Evolutionary conservation across 2,329 filamentous ascomycete genomes (phyloP).

Genomic region (Trichoderma atrobrunneum): DNA sequence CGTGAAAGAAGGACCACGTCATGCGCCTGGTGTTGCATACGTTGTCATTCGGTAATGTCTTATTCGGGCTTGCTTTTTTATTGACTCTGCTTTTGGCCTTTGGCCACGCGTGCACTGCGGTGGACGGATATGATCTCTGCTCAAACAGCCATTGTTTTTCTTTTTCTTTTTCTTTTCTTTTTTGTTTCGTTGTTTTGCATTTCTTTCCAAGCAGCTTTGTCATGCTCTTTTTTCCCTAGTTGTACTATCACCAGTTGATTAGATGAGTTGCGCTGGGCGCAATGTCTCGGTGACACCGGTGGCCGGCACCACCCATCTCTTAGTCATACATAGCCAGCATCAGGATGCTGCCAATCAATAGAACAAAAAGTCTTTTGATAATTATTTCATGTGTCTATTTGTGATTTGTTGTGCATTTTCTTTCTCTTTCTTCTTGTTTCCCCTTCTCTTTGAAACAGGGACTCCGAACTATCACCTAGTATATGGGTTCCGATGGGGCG

Average conservation of each 20-base stretch:
- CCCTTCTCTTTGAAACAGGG: background rate
- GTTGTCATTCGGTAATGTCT: constrained; percentile 20
- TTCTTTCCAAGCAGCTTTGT: background rate
- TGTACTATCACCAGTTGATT: constrained; percentile 9
- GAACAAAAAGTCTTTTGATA: background rate
- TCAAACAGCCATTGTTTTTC: constrained; percentile 2
- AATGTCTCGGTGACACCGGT: constrained; percentile 14
- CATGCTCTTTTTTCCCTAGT: background rate
- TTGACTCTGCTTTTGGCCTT: background rate
- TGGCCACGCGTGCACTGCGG: constrained; percentile 1
- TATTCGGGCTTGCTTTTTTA: constrained; percentile 4
- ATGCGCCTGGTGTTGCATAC: constrained; percentile 21
- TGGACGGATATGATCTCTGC: background rate
- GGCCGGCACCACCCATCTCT: constrained; percentile 19
- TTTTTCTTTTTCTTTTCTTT: background rate
- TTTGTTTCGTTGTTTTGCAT: background rate
- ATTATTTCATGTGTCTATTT: background rate
- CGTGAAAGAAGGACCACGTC: constrained; percentile 9
- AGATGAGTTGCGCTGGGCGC: constrained; percentile 20
- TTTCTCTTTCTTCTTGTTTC: background rate
- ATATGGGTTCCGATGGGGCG: background rate
- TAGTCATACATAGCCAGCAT: background rate
- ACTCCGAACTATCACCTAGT: background rate
- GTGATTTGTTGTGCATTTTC: background rate
- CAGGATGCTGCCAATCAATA: constrained; percentile 7